Evolutionary conservation across 306 rosid genomes (phyloP), one percentile per base, ranked within the genome.

Genomic region (Luffa aegyptiaca): DNA sequence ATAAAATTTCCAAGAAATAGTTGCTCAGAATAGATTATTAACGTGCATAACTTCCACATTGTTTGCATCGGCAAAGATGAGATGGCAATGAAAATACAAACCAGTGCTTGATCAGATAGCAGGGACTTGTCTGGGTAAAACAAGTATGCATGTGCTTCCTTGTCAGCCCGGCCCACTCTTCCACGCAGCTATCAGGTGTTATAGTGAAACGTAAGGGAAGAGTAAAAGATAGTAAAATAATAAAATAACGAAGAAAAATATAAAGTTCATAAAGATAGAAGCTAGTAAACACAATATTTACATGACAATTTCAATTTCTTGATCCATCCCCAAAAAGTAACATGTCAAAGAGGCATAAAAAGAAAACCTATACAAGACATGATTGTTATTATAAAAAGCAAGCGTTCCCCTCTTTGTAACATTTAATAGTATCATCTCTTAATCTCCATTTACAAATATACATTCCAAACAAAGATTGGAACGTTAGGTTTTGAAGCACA

Each of bases 101-200:
- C 97, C 97, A 86, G 83, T 18, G 97, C 95, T 84, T 90, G 91
- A 81, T 88, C 92, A 81, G 97, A 82, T 74, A 94, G 87, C 76
- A 94, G 81, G 61, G 85, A 85, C 86, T 92, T 91, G 80, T 92
- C 93, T 8, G 90, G 95, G 85, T 92, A 94, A 88, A 92, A 90
- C 81, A 94, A 91, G 87, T 91, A 79, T 31, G 97, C 98, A 84
- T 91, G 89, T 37, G 98, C 98, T 88, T 94, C 97, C 90, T 91
- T 94, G 77, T 94, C 97, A 52, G 98, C 97, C 68, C 97, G 90
- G 20, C 98, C 98, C 81, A 94, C 97, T 84, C 98, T 88, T 88
- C 98, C 98, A 76, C 98, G 93, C 87, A 94, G 89, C 97, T 94
- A 87, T 45, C 77, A 85, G 72, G 81, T 82, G 81, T 83, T 61